Evolutionary conservation across 78 protist species (phyloP), one percentile per base, ranked within the genome.

Genomic region (Polysphondylium violaceum): DNA sequence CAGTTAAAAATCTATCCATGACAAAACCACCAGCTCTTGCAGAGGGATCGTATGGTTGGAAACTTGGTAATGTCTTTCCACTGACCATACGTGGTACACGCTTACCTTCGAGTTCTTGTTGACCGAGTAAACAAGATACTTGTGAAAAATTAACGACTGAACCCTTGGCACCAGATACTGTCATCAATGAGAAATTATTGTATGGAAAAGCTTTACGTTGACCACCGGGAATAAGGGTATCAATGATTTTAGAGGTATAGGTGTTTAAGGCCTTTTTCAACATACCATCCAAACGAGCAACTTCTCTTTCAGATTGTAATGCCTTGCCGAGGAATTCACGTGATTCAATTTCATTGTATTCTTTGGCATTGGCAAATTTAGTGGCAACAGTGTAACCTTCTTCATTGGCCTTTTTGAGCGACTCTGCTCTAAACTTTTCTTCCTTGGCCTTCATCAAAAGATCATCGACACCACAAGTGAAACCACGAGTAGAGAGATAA

Each of bases 151-250:
- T 99, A 61, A 99, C 99, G 17, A 25, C 56, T 1, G 96, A 74
- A 41, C 99, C 99, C 91, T 98, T 98, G 50, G 99, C 99, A 44
- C 99, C 99, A 3, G 99, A 78, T 19, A 23, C n/a, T 17, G 97
- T 95, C 99, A 99, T 99, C 61, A 96, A 40, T 11, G 97, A 71
- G 68, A 99, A 76, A 72, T 85, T 69, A 93, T 99, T 99, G n/a
- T 59, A 36, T 8, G 99, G 99, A 94, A 99, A 99, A 65, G 86
- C 61, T 40, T 79, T 50, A 14, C 29, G 17, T 83, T 79, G 97
- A 67, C 99, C 99, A 27, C 55, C 74, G 41, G 99, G 99, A 14
- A 99, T 51, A 36, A 94, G 83, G 6, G 86, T 64, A 29, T 94
- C 81, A 38, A 96, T 94, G 17, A 98, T 93, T 29, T 88, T 63